A percentile compares a stretch with the other conserved stretches of the same genome.
These are phyloP conservation scores for Rhizoclosmatium globosum DNA, from an alignment of 192 early-diverging fungal genomes.

Conservation along the genomic window DNA sequence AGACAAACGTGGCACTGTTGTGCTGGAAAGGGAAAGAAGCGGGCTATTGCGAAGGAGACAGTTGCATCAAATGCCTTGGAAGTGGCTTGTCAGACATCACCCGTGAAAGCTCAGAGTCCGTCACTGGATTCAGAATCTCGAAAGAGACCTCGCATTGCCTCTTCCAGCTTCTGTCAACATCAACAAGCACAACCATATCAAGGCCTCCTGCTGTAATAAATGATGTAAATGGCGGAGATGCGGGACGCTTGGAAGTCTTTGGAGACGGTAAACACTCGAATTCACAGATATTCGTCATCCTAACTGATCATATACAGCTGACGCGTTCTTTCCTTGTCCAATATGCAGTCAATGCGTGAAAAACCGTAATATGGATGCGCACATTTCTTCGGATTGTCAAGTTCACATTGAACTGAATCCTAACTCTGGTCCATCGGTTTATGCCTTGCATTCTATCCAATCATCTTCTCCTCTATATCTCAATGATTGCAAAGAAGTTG, in stretches of 20 bases:
- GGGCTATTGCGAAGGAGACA: too few species aligned
- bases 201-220: too few species aligned
- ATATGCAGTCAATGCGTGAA: slow-evolving; percentile 3
- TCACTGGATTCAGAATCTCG: too few species aligned
- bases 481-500: neutral
- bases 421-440: neutral
- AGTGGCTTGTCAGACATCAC: too few species aligned
- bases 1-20: too few species aligned
- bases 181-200: too few species aligned
- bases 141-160: too few species aligned
- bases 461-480: neutral
- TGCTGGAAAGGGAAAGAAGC: too few species aligned
- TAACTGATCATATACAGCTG: slow-evolving; percentile 1
- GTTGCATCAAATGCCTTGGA: too few species aligned
- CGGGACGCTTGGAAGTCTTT: neutral
- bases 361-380: slow-evolving; percentile 25
- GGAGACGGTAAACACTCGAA: neutral
- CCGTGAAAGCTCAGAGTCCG: too few species aligned
- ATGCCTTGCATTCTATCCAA: neutral
- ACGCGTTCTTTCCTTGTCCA: slow-evolving; percentile 11
- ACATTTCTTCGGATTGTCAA: slow-evolving; percentile 23
- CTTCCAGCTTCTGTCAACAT: too few species aligned
- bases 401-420: neutral
- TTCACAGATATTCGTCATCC: neutral
- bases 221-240: too few species aligned